A percentile compares a stretch with the other conserved stretches of the same genome.
Conservation (phyloP, 257 asterid genomes). For the Ilex asprella region DNA sequence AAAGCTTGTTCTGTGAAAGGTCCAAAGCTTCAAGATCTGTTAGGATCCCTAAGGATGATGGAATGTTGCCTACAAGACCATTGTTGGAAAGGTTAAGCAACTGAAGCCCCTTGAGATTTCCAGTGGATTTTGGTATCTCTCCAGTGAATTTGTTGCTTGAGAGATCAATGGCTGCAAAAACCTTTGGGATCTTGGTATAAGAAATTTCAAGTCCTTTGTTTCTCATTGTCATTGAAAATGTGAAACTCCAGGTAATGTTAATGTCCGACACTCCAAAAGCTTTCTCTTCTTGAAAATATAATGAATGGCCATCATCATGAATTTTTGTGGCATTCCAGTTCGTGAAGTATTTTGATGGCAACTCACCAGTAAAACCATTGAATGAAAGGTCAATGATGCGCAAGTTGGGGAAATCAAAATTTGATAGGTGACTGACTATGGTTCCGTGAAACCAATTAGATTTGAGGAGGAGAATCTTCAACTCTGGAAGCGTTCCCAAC, state of each 20-base stretch:
- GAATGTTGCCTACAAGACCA: too few relatives aligned
- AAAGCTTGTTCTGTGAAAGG: too few relatives aligned
- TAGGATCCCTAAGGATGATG: too few relatives aligned
- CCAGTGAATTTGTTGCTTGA: too few relatives aligned
- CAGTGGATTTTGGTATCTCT: too few relatives aligned
- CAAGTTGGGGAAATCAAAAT: background rate
- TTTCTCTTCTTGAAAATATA: background rate
- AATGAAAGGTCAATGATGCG: slow-evolving; percentile 4
- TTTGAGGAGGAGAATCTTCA: background rate
- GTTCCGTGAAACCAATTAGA: slow-evolving; percentile 1
- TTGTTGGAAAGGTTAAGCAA: too few relatives aligned
- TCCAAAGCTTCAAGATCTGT: too few relatives aligned
- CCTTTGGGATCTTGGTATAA: too few relatives aligned
- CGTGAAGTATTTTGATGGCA: slow-evolving; percentile 3
- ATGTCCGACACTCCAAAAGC: background rate
- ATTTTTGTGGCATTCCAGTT: background rate
- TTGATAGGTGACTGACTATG: background rate
- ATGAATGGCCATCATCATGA: background rate
- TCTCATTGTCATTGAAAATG: background rate
- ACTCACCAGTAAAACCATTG: slow-evolving; percentile 3
- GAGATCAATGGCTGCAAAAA: too few relatives aligned
- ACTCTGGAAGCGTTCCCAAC: background rate
- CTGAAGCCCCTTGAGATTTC: too few relatives aligned
- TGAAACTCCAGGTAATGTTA: background rate
- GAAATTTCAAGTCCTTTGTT: background rate